Evolutionary conservation across 2,329 filamentous ascomycete genomes (phyloP), one percentile per base, ranked within the genome.

Genomic region (Ophiostoma pallidulum): DNA sequence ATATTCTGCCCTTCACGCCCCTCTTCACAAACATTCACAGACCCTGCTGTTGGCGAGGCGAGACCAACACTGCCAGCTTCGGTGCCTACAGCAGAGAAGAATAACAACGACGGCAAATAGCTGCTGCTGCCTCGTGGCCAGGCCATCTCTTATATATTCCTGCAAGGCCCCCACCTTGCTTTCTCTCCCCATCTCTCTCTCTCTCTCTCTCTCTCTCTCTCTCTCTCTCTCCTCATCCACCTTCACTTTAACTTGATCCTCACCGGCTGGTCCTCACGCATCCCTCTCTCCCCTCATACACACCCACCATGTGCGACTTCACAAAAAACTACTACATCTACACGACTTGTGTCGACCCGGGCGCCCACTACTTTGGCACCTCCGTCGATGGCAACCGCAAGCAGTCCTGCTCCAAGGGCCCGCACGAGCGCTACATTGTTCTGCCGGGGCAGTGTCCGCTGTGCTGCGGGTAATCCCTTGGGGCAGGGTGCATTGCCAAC

Each of bases 261-360:
- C n/a, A n/a, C n/a, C n/a, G n/a, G n/a, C n/a, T n/a, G n/a, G n/a
- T n/a, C n/a, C n/a, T 28, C 24, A 28, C 24, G 10, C 10, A 28
- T 28, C 1, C 8, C 31, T 31, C 22, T n/a, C 8, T 12, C 13
- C 3, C 24, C 29, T n/a, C 7, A 31, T n/a, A 19, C 32, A 45
- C 31, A 13, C 2, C 48, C 59, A 68, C 24, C 50, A 77, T 79
- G 75, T 79, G 75, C 60, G 71, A 78, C 62, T 85, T 82, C 59
- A 83, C 79, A 58, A 84, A 83, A 58, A 86, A 86, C 64, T 87
- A 82, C 63, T 86, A 86, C 65, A 81, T 88, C 63, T 87, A 86
- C 66, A 80, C 80, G 49, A 73, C 77, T 37, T 88, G 84, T 59
- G 64, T 73, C 48, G 80, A 86, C 59, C 83, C 82, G 0, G 78